phyloP scores from a whole-genome alignment of 352 stramenopile genomes.

The Pythium angustatum region DNA sequence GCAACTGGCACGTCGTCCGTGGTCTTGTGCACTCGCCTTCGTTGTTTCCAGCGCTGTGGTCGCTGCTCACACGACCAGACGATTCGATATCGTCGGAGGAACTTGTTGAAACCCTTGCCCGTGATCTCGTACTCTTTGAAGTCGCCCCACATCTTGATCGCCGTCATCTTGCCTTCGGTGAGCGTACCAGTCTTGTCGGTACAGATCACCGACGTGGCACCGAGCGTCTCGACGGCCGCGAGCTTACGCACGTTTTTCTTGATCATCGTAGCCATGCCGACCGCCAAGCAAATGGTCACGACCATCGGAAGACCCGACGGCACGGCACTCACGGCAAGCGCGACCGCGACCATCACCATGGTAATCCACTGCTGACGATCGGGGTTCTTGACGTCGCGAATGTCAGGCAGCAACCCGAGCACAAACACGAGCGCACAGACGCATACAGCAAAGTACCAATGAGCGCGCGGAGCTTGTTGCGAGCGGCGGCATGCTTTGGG shows the following conservation, averaged over 20 bases:
- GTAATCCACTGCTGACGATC: constrained; percentile 85
- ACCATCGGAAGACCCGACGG: constrained; percentile 80
- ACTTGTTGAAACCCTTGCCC: constrained; percentile 60
- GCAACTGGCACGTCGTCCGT: no score
- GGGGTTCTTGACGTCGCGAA: constrained; percentile 54
- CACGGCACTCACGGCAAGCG: constrained; percentile 73
- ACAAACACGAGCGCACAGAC: constrained; percentile 89
- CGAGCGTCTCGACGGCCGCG: constrained; percentile 80
- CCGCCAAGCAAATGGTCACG: constrained; percentile 77
- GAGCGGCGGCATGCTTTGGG: no score
- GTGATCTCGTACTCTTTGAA: constrained; percentile 69
- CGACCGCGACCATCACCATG: constrained; percentile 95
- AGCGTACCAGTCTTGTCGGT: constrained; percentile 96
- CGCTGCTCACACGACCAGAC: no score
- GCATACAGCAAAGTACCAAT: constrained; percentile 87
- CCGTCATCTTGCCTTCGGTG: constrained; percentile 88
- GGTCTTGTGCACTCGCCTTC: no score
- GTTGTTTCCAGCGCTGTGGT: no score
- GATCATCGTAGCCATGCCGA: constrained; percentile 73
- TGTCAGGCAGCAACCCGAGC: constrained; percentile 68
- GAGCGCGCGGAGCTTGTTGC: constrained; percentile 93
- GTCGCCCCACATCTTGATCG: constrained; percentile 74
- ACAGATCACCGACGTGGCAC: constrained; percentile 91
- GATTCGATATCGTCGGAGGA: no score
- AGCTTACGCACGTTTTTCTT: constrained; percentile 86